phyloP scores from a whole-genome alignment of 2,329 filamentous ascomycete genomes.

The Shiraia bambusicola region DNA sequence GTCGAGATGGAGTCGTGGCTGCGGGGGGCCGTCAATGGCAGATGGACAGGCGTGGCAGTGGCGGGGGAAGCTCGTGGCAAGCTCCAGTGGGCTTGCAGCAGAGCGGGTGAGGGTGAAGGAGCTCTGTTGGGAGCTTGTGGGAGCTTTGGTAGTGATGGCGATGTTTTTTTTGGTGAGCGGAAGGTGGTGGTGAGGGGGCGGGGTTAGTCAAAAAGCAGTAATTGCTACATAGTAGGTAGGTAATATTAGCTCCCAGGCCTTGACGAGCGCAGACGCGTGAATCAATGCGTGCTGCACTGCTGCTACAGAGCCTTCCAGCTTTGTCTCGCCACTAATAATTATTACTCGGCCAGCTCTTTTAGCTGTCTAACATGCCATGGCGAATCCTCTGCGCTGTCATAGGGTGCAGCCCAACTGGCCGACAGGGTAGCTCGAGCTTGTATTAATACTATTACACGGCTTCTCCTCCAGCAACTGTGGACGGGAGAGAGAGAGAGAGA shows the following conservation, averaged over 20 bases:
- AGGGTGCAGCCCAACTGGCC: too few species aligned
- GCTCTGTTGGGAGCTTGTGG: neutral
- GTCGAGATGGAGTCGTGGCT: neutral
- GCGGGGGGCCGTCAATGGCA: constrained; percentile 9
- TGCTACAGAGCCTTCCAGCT: constrained; percentile 7
- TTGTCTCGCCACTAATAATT: constrained; percentile 1
- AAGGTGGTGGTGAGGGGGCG: constrained; percentile 3
- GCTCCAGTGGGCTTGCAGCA: constrained; percentile 3
- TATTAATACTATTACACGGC: too few species aligned
- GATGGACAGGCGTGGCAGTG: constrained; percentile 5
- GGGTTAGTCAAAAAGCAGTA: neutral
- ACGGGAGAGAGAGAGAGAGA: too few species aligned
- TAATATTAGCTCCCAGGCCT: neutral
- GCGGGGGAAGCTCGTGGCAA: constrained; percentile 1
- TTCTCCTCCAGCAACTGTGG: too few species aligned
- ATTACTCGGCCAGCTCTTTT: too few species aligned
- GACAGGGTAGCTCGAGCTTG: too few species aligned
- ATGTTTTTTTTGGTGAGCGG: neutral
- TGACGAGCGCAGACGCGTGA: neutral
- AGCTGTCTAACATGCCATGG: too few species aligned
- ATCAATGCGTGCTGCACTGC: constrained; percentile 13
- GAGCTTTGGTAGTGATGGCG: constrained; percentile 1
- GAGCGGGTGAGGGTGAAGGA: constrained; percentile 1
- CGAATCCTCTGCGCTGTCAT: too few species aligned
- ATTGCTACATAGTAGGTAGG: neutral